Evolutionary conservation across 768 basidiomycete genomes (phyloP), one percentile per base, ranked within the genome.

Genomic region (Hemileccinum rubropunctum): DNA sequence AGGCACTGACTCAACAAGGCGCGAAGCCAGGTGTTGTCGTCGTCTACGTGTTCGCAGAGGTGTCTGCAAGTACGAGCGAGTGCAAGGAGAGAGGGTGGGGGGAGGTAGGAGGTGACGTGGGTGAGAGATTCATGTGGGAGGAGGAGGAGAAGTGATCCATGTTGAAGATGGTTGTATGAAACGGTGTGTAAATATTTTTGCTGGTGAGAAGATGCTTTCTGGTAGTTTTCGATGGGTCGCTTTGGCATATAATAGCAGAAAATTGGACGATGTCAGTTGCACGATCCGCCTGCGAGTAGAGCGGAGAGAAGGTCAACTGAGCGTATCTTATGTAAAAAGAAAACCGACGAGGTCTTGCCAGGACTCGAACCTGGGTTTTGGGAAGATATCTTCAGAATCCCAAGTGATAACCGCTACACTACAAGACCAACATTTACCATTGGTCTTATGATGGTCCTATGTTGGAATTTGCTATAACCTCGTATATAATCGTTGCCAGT

Each of bases 1-100:
- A 90, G 64, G 61, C 82, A 83, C 63, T 84, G 83, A 45, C 73
- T 78, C 53, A 82, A 71, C 66, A 88, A 89, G 26, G 91, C 90
- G 18, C 81, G 73, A 44, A 79, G 76, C 90, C 90, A 93, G 32
- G 87, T 91, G 60, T 80, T 83, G 52, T 93, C 90, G 58, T 88
- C 77, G 47, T 77, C 77, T 75, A 90, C 71, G 76, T 90, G 88
- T 54, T 76, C 71, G 62, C 76, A 73, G 48, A 90, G 73, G 51
- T 60, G 62, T 41, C 64, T 70, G 67, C 76, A 77, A 51, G 83
- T 80, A 56, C 68, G 62, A 18, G 76, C 74, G 57, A 93, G 79
- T 2, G 76, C 68, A 38, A 82, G 62, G 30, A 93, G 78, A 4
- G 80, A 74, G 1, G 72, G 75, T 1, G 87, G 88, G 58, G 81